phyloP scores from a whole-genome alignment of 2,329 filamentous ascomycete species.

The Grosmannia huntii region DNA sequence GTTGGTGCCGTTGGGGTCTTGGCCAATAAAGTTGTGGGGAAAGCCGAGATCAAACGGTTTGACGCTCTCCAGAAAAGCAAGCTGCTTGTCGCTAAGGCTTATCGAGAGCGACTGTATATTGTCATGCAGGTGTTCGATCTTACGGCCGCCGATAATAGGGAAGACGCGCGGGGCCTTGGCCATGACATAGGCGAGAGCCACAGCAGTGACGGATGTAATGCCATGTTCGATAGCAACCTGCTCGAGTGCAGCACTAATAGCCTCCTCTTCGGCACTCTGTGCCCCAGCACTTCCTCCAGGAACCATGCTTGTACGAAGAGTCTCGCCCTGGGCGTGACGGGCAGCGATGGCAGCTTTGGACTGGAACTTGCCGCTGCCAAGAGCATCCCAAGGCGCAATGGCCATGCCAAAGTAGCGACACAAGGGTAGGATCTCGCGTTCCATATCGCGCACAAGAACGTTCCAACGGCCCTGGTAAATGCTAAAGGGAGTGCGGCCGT shows the following conservation, averaged over 20 bases:
- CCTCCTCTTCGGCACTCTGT: conserved; percentile 34
- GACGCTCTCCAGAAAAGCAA: conserved; percentile 40
- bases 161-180: conserved; percentile 39
- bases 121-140: conserved; percentile 35
- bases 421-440: conserved; percentile 32
- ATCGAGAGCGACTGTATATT: conserved; percentile 44
- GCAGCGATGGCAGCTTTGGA: conserved; percentile 21
- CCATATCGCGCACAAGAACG: conserved; percentile 17
- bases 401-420: conserved; percentile 33
- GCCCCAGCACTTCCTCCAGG: not conserved
- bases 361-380: conserved; percentile 40
- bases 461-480: conserved; percentile 29
- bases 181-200: conserved; percentile 41
- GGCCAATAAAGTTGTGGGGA: conserved; percentile 29
- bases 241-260: conserved; percentile 44
- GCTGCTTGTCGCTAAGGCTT: conserved; percentile 34
- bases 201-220: conserved; percentile 41
- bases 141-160: conserved; percentile 39
- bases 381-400: conserved; percentile 45
- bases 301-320: conserved; percentile 17
- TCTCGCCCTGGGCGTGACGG: conserved; percentile 21
- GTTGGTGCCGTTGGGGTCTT: conserved; percentile 11
- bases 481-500: conserved; percentile 23
- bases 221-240: conserved; percentile 45
- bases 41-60: conserved; percentile 43